Evolutionary conservation across 495 filamentous ascomycete genomes (phyloP).

Genomic region (Hyaloscypha bicolor): DNA sequence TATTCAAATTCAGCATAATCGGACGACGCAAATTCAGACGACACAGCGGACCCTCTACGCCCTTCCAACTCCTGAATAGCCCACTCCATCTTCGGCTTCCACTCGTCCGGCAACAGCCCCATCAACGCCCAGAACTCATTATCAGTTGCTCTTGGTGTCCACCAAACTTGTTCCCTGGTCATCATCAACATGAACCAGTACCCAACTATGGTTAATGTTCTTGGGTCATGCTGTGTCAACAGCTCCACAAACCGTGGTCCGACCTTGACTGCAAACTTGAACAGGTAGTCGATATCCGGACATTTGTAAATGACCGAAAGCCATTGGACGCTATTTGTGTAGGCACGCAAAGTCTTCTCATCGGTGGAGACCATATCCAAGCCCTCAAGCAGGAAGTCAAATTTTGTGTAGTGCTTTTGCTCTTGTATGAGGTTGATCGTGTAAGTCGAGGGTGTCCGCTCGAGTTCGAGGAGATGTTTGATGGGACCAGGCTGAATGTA

Average conservation of each 20-base stretch:
- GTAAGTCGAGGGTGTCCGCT: neutral
- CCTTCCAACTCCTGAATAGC: neutral
- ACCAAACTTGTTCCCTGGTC: slow-evolving; percentile 13
- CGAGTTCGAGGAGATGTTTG: neutral
- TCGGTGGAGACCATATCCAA: neutral
- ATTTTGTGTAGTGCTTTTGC: neutral
- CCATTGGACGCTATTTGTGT: neutral
- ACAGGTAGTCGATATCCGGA: slow-evolving; percentile 1
- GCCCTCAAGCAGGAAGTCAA: neutral
- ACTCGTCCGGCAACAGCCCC: slow-evolving; percentile 5
- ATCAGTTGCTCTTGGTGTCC: slow-evolving; percentile 6
- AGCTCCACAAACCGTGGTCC: slow-evolving; percentile 4
- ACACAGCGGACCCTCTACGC: neutral
- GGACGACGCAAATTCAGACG: too few relatives aligned
- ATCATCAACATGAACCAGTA: slow-evolving; percentile 17
- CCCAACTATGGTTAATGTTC: slow-evolving; percentile 14
- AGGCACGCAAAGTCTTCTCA: neutral
- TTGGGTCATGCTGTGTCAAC: slow-evolving; percentile 6
- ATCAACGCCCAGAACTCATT: slow-evolving; percentile 12
- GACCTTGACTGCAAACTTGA: neutral
- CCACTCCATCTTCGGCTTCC: slow-evolving; percentile 13
- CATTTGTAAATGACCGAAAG: neutral
- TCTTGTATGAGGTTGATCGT: neutral
- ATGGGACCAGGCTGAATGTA: neutral
- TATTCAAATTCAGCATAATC: too few relatives aligned